Evolutionary conservation across 208 protist genomes (phyloP).

Genomic region (Crithidia sp.): DNA sequence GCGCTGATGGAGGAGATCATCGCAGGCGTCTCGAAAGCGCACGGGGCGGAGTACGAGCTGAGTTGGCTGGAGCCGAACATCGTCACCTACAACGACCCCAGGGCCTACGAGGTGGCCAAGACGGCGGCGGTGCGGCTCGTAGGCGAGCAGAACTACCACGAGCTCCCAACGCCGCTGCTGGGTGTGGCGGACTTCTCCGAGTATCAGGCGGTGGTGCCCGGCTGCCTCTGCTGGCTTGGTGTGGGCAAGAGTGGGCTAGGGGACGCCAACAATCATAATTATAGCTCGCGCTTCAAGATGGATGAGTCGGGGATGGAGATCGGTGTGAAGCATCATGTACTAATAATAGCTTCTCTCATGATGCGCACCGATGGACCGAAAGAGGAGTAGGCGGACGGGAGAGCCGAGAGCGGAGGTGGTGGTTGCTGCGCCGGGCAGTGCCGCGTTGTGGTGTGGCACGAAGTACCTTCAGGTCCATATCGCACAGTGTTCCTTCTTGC

Average conservation of each 20-base stretch:
- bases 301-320: conserved; percentile 70
- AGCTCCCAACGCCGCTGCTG: conserved; percentile 53
- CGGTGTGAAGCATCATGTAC: conserved; percentile 72
- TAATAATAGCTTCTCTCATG: conserved; percentile 64
- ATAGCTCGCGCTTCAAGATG: conserved; percentile 71
- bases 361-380: conserved; percentile 42
- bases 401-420: neutral
- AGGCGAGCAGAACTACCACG: conserved; percentile 47
- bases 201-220: conserved; percentile 72
- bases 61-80: conserved; percentile 85
- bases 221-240: conserved; percentile 79
- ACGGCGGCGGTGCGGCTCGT: conserved; percentile 51
- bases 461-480: too few relatives aligned
- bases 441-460: neutral
- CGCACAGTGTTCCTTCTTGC: too few relatives aligned
- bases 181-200: conserved; percentile 78
- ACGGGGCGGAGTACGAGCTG: conserved; percentile 59
- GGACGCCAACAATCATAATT: conserved; percentile 65
- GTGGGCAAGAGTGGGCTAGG: conserved; percentile 37
- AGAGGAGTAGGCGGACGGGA: conserved; percentile 7
- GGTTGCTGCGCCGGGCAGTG: too few relatives aligned
- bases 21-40: conserved; percentile 55
- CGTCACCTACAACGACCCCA: conserved; percentile 75
- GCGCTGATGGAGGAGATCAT: conserved; percentile 70
- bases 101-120: conserved; percentile 63